A percentile compares a stretch with the other conserved stretches of the same genome.
phyloP scores from a whole-genome alignment of 768 basidiomycete genomes.

The Mycena capillaripes region DNA sequence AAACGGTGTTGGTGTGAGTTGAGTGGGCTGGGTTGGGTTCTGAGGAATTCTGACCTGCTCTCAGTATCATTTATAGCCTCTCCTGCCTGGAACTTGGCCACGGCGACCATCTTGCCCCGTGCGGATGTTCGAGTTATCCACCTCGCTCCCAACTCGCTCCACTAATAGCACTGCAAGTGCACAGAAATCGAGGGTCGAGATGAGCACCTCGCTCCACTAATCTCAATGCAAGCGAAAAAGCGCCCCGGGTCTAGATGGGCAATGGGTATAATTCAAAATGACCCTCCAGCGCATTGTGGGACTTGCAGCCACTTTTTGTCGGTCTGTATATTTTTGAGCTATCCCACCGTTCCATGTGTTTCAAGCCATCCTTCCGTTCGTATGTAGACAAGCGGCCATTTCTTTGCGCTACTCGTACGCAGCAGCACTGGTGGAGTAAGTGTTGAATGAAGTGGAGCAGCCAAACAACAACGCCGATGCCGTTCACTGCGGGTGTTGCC shows the following conservation, averaged over 20 bases:
- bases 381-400: not conserved
- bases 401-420: conserved; percentile 3
- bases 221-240: conserved; percentile 3
- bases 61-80: conserved; percentile 17
- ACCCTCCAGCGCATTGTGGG: conserved; percentile 6
- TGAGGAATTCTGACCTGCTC: conserved; percentile 8
- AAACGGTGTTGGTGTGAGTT: conserved; percentile 8
- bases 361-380: conserved; percentile 4
- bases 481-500: conserved; percentile 8
- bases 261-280: not conserved
- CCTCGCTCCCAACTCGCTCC: too few species aligned
- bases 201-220: not conserved
- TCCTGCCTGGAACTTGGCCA: too few species aligned
- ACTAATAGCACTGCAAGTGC: conserved; percentile 1
- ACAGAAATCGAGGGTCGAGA: not conserved
- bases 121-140: conserved; percentile 1
- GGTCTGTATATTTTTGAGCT: not conserved
- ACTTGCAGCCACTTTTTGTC: not conserved
- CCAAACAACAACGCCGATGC: conserved; percentile 2
- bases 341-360: conserved; percentile 1
- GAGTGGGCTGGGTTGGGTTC: conserved; percentile 2
- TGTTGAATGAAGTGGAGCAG: conserved; percentile 5
- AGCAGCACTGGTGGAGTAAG: not conserved
- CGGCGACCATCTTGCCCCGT: conserved; percentile 1
- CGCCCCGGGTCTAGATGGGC: not conserved